Evolutionary conservation across 805 yeast genomes (phyloP).

Genomic region (Wickerhamiella cacticola): DNA sequence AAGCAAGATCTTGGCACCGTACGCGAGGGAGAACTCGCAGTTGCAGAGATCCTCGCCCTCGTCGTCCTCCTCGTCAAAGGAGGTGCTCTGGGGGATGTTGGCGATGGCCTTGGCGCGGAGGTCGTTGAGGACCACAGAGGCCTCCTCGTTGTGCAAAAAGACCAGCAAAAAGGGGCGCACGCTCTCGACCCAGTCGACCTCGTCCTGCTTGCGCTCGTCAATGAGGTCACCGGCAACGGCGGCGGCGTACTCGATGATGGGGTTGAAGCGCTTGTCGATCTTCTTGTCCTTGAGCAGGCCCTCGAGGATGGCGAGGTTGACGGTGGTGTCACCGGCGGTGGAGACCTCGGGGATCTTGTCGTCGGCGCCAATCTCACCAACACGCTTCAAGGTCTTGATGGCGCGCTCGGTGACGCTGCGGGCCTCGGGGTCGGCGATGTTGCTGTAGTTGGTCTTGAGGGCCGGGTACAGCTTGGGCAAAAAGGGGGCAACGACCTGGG

Average conservation of each 20-base stretch:
- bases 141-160: constrained; percentile 85
- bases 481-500: constrained; percentile 99
- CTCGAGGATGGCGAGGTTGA: constrained; percentile 72
- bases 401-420: constrained; percentile 97
- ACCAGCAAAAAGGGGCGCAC: constrained; percentile 90
- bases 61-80: constrained; percentile 81
- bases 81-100: constrained; percentile 94
- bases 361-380: constrained; percentile 87
- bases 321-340: constrained; percentile 92
- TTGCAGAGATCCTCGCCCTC: constrained; percentile 99
- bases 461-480: constrained; percentile 91
- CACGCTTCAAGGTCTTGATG: constrained; percentile 94
- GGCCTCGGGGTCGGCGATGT: constrained; percentile 99
- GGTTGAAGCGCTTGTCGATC: constrained; percentile 61
- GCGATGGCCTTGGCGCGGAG: constrained; percentile 93
- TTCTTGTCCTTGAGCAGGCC: constrained; percentile 54
- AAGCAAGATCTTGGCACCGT: constrained; percentile 99
- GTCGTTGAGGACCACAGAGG: constrained; percentile 82
- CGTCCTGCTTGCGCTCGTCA: constrained; percentile 94
- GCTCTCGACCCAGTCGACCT: constrained; percentile 78
- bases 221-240: constrained; percentile 98
- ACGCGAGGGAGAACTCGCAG: constrained; percentile 99
- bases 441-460: constrained; percentile 81
- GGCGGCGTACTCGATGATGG: constrained; percentile 72
- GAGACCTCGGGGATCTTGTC: constrained; percentile 94